Percentiles rank a stretch among this genome's conserved stretches.
Evolutionary conservation across 108 stramenopile genomes (phyloP).

Genomic region (Skeletonema tropicum): DNA sequence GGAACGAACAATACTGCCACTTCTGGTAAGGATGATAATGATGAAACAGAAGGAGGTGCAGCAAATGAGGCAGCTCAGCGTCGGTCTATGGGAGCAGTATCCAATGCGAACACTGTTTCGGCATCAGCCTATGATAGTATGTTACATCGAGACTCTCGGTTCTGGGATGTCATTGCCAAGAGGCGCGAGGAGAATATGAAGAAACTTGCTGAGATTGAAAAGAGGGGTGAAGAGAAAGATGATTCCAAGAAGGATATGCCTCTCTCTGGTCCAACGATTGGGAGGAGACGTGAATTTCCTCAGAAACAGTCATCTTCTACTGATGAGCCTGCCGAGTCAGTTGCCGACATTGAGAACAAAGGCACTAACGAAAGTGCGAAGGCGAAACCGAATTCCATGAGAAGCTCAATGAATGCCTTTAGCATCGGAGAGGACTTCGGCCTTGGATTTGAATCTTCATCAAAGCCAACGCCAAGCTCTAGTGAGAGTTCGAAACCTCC

Average conservation of each 20-base stretch:
- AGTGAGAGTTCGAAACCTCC: neutral
- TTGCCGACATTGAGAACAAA: constrained; percentile 7
- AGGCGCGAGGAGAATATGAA: constrained; percentile 65
- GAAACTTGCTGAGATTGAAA: constrained; percentile 39
- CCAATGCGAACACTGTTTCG: constrained; percentile 39
- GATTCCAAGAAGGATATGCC: constrained; percentile 27
- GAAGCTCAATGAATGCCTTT: constrained; percentile 61
- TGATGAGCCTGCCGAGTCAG: constrained; percentile 12
- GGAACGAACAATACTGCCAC: neutral
- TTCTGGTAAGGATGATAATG: neutral
- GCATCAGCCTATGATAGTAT: constrained; percentile 81
- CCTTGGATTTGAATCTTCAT: constrained; percentile 50
- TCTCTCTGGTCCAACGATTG: constrained; percentile 75
- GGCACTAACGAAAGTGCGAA: constrained; percentile 29
- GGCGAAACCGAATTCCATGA: constrained; percentile 36
- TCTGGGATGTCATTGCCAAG: constrained; percentile 85
- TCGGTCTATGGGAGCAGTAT: constrained; percentile 39
- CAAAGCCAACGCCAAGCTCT: neutral
- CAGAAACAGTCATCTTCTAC: constrained; percentile 10
- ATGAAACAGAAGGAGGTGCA: constrained; percentile 42
- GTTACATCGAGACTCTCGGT: constrained; percentile 84
- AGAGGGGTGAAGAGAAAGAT: constrained; percentile 18
- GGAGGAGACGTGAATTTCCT: constrained; percentile 65
- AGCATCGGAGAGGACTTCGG: constrained; percentile 81
- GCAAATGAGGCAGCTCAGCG: constrained; percentile 53